Evolutionary conservation across 805 yeast species (phyloP).

Genomic region (Zygotorulaspora chibaensis): DNA sequence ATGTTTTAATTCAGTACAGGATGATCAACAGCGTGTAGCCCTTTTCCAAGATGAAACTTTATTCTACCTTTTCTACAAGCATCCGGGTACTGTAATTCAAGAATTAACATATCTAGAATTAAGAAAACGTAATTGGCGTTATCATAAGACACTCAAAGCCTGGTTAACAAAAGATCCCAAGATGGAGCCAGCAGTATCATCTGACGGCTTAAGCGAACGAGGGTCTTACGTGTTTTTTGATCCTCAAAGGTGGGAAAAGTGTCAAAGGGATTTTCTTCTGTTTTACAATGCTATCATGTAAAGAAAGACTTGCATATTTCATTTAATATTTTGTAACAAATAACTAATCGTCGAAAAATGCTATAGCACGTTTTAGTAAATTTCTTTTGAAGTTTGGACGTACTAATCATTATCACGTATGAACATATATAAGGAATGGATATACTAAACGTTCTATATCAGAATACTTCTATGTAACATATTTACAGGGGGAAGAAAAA

Average conservation of each 20-base stretch:
- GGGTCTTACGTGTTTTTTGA: slow-evolving; percentile 94
- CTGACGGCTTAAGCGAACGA: slow-evolving; percentile 70
- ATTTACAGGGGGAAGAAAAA: not conserved
- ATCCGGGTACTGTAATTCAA: slow-evolving; percentile 88
- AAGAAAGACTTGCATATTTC: slow-evolving; percentile 6
- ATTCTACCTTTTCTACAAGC: slow-evolving; percentile 88
- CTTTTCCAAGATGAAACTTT: slow-evolving; percentile 85
- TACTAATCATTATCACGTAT: slow-evolving; percentile 7
- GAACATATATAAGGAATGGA: not conserved
- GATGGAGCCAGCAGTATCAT: slow-evolving; percentile 80
- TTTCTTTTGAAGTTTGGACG: slow-evolving; percentile 5
- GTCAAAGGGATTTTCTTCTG: slow-evolving; percentile 63
- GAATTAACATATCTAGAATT: slow-evolving; percentile 91
- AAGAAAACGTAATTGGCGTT: slow-evolving; percentile 92
- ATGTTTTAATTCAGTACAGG: slow-evolving; percentile 34
- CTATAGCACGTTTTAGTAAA: not conserved
- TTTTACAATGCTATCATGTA: slow-evolving; percentile 61
- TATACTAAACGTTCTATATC: not conserved
- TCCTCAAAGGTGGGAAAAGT: slow-evolving; percentile 93
- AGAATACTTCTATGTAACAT: not conserved
- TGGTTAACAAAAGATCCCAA: slow-evolving; percentile 95
- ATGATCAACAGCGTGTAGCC: slow-evolving; percentile 45
- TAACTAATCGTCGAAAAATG: not conserved
- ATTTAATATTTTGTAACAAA: not conserved
- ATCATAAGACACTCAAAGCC: slow-evolving; percentile 89